Conservation (phyloP, 306 rosid genomes). For the Sicyos baderoa region DNA sequence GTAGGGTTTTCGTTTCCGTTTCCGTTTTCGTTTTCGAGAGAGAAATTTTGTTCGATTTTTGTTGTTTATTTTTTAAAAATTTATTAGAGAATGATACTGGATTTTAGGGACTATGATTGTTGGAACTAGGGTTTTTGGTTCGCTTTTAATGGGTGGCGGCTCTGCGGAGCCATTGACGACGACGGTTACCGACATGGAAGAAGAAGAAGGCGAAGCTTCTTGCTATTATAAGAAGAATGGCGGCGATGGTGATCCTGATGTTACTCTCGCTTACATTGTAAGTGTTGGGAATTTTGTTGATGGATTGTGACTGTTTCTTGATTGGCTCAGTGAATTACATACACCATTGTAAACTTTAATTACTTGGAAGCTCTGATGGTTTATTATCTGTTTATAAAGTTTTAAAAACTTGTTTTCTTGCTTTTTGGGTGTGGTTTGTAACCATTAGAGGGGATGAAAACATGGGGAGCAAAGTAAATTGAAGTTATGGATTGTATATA, state of each 20-base stretch:
- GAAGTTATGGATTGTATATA: background rate
- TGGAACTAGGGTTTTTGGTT: conserved; percentile 27
- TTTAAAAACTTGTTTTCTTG: background rate
- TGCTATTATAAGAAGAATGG: conserved; percentile 44
- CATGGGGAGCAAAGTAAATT: background rate
- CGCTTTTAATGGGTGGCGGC: conserved; percentile 29
- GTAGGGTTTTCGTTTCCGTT: conserved; percentile 25
- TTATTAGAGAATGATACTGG: conserved; percentile 51
- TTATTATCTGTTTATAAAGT: background rate
- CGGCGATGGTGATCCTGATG: conserved; percentile 41
- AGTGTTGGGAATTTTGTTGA: conserved; percentile 16
- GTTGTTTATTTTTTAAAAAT: conserved; percentile 7
- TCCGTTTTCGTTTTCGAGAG: too few relatives aligned
- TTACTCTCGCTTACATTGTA: conserved; percentile 65
- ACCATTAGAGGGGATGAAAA: background rate
- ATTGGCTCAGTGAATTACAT: background rate
- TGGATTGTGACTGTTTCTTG: conserved; percentile 9
- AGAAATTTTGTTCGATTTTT: conserved; percentile 23
- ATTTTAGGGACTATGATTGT: conserved; percentile 53
- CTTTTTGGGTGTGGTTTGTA: background rate
- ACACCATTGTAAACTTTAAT: background rate
- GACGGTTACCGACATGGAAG: conserved; percentile 27
- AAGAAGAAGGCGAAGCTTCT: conserved; percentile 82
- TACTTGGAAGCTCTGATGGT: background rate
- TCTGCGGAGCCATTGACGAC: background rate